Base-by-base conservation (phyloP, 129 eudicot species). In the Pittosporum tobira region DNA sequence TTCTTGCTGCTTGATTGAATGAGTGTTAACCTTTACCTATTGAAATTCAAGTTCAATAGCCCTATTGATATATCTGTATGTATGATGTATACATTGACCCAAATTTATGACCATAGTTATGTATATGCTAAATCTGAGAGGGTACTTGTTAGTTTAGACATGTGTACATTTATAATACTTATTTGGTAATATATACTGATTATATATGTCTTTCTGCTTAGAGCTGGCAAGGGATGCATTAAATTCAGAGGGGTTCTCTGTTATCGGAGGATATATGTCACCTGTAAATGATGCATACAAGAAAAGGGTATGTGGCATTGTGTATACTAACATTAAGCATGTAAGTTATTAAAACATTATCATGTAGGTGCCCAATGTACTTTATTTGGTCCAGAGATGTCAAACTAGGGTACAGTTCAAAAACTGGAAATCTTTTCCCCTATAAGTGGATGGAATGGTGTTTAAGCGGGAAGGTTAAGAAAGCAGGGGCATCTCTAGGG, bases 261-360 rank as follows among this genome's bases (percentile, higher is more conserved):
- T 86, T 48, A 73, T 90, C 71, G 98, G 98, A 71, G 98, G 94
- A 60, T 90, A 90, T 29, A 82, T 90, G 89, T 90, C 98, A 18
- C 98, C 95, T 28, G 98, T 80, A 36, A 90, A 90, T 63, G 95
- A 90, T 78, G 83, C 95, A 48, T 90, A 90, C 72, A 72, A 80
- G 55, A 90, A 90, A 72, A 86, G 54, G 95, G 95, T 85, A 71
- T 49, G 49, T 61, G 44, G 27, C 25, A 11, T 56, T 57, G 42
- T 62, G 73, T 42, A 61, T 31, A 38, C 24, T 57, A 14, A 45
- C 20, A 18, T 48, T 25, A 45, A 23, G 27, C 10, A 47, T 61
- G 22, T 31, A 29, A 29, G 49, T 50, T 21, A 50, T 14, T 11
- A 5, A 5, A 6, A 23, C 9, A 11, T 22, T 50, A 50, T 29